Evolutionary conservation across 768 basidiomycete genomes (phyloP).

Genomic region (Candolleomyces eurysporus): DNA sequence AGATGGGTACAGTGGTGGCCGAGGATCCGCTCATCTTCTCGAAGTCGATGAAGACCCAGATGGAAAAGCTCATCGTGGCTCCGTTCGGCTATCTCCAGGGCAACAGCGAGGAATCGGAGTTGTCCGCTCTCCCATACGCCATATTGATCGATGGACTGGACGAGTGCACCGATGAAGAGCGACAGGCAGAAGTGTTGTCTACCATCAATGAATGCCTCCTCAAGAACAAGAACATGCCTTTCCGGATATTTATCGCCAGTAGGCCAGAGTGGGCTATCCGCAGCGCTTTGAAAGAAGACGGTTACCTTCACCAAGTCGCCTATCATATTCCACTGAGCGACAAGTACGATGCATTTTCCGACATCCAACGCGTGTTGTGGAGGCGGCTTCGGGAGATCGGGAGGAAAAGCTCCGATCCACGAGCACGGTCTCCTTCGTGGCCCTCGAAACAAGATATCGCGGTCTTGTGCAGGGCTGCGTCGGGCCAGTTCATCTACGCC

Average conservation of each 20-base stretch:
- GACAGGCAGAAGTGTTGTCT: conserved; percentile 9
- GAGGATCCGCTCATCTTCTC: background rate
- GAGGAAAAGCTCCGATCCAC: background rate
- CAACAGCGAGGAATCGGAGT: background rate
- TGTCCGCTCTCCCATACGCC: background rate
- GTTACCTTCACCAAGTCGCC: background rate
- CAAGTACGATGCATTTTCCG: background rate
- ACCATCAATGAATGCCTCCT: conserved; percentile 7
- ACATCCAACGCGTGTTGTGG: background rate
- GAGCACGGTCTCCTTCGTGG: conserved; percentile 2
- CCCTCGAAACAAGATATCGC: conserved; percentile 7
- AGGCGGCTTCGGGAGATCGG: conserved; percentile 3
- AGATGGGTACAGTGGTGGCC: background rate
- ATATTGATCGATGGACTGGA: conserved; percentile 13
- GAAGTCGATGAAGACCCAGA: conserved; percentile 4
- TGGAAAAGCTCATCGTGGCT: conserved; percentile 4
- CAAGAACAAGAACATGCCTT: background rate
- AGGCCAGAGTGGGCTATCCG: conserved; percentile 12
- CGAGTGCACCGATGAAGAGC: conserved; percentile 11
- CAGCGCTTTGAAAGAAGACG: background rate
- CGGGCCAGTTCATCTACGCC: conserved; percentile 15
- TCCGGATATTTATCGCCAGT: conserved; percentile 14
- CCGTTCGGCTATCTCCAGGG: background rate
- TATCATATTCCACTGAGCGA: conserved; percentile 3
- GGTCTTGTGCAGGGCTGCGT: conserved; percentile 8